Base-by-base conservation (phyloP, 371 early-diverging fungal species). In the Mortierella sp. region DNA sequence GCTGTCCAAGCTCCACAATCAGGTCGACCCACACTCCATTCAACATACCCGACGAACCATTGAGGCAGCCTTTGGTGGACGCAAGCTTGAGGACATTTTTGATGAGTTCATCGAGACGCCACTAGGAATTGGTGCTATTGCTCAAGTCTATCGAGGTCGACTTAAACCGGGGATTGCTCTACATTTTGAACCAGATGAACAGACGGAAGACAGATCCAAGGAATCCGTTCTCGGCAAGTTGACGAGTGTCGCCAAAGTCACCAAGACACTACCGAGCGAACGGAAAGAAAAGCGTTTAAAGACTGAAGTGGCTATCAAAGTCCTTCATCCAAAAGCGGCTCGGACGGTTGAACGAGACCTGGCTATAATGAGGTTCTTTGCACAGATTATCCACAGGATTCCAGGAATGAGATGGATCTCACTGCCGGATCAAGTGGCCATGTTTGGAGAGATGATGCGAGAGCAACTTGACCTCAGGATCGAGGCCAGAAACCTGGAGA, bases 71-170 rank as follows among this genome's bases (percentile, higher is more conserved):
- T 91, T 92, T 67, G 89, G 87, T 3, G 82, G 86, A 16, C 76
- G 67, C 39, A 78, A 81, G 19, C 70, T 96, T 5, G 89, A 91
- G 24, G 87, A 91, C 24, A 76, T 95, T 8, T 96, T 98, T 82
- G 88, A 87, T 28, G 82, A 82, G 31, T 89, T 96, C 59, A 89
- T 93, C 21, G 81, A 83, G 30, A 79, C 68, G 0, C 96, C 96
- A 0, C 83, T 97, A 5, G 99, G 99, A 0, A 93, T 94, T 10
- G 98, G 99, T 1, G 96, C 97, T 6, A 95, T 99, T 70, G 96
- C 98, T 0, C 98, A 98, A 82, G 98, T 97, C 61, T 88, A 91
- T 67, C 73, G 87, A 30, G 94, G 91, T 18, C 82, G 84, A 43
- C 69, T 93, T 6, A 82, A 79, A 45, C 89, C 86, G 0, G 71